Evolutionary conservation across 495 filamentous ascomycete genomes (phyloP).

Genomic region (Cenococcum geophilum): DNA sequence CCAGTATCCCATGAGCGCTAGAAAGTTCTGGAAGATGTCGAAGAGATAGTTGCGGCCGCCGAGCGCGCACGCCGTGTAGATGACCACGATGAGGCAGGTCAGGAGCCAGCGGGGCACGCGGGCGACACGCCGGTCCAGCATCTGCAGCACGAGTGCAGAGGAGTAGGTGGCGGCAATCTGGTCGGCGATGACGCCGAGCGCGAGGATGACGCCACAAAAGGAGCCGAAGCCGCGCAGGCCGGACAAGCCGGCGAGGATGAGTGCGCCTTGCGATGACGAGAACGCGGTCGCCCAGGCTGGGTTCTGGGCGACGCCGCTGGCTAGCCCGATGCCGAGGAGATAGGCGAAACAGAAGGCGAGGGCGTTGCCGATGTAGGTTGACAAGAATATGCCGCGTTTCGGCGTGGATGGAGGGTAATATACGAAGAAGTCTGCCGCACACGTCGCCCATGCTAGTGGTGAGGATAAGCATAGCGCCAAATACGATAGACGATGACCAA

Average conservation of each 20-base stretch:
- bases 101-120: slow-evolving; percentile 52
- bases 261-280: slow-evolving; percentile 30
- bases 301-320: slow-evolving; percentile 22
- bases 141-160: slow-evolving; percentile 25
- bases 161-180: slow-evolving; percentile 24
- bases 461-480: slow-evolving; percentile 26
- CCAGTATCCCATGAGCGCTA: slow-evolving; percentile 73
- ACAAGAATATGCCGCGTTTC: slow-evolving; percentile 17
- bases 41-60: slow-evolving; percentile 56
- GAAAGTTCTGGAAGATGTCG: slow-evolving; percentile 64
- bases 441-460: slow-evolving; percentile 20
- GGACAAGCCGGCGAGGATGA: slow-evolving; percentile 18
- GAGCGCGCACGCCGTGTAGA: slow-evolving; percentile 59
- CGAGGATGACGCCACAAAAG: slow-evolving; percentile 26
- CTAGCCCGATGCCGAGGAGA: slow-evolving; percentile 29
- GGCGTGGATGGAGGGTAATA: slow-evolving; percentile 26
- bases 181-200: slow-evolving; percentile 25
- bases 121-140: slow-evolving; percentile 19
- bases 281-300: slow-evolving; percentile 25
- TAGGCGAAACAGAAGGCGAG: slow-evolving; percentile 21
- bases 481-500: slow-evolving; percentile 28
- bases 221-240: slow-evolving; percentile 25
- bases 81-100: slow-evolving; percentile 53
- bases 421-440: slow-evolving; percentile 26
- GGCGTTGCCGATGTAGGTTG: slow-evolving; percentile 23